These are phyloP conservation scores for Wallacemonas sp. DNA, from an alignment of 208 protist species.

Conservation along the genomic window DNA sequence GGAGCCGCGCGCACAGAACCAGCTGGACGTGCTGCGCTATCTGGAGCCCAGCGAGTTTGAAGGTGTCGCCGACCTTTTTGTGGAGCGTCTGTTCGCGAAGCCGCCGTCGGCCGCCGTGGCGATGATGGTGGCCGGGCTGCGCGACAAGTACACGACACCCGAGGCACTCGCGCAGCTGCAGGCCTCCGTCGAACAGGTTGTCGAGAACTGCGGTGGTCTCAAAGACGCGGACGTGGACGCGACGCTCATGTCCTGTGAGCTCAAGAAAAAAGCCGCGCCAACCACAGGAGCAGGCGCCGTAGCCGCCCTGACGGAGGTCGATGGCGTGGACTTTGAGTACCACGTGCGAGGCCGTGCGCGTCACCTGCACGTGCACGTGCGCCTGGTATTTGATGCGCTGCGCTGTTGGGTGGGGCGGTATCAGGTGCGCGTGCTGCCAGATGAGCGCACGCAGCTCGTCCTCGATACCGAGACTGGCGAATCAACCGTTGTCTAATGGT, in stretches of 20 bases:
- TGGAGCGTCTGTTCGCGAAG: constrained; percentile 58
- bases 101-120: constrained; percentile 45
- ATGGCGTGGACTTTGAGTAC: constrained; percentile 69
- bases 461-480: constrained; percentile 65
- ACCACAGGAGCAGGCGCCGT: too few species aligned
- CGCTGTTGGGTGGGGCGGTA: constrained; percentile 63
- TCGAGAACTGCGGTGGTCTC: constrained; percentile 40
- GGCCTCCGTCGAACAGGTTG: constrained; percentile 41
- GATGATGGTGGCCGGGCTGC: constrained; percentile 70
- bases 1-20: constrained; percentile 34
- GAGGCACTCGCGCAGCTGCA: constrained; percentile 40
- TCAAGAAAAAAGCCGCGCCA: constrained; percentile 17
- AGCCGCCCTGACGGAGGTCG: constrained; percentile 15
- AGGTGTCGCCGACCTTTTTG: constrained; percentile 66
- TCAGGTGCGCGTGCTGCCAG: constrained; percentile 54
- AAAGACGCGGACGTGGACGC: constrained; percentile 27
- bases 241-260: constrained; percentile 26
- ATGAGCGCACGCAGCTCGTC: constrained; percentile 56
- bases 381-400: constrained; percentile 59
- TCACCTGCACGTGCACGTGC: constrained; percentile 62
- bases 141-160: constrained; percentile 39
- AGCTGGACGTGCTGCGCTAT: constrained; percentile 69
- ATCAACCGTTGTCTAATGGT: constrained; percentile 51
- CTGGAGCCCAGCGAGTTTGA: constrained; percentile 72
- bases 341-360: constrained; percentile 46